Percentiles rank a stretch among this genome's conserved stretches.
These are phyloP conservation scores for Eleusine coracana DNA, from an alignment of 176 grass and related monocot species.

Conservation along the genomic window DNA sequence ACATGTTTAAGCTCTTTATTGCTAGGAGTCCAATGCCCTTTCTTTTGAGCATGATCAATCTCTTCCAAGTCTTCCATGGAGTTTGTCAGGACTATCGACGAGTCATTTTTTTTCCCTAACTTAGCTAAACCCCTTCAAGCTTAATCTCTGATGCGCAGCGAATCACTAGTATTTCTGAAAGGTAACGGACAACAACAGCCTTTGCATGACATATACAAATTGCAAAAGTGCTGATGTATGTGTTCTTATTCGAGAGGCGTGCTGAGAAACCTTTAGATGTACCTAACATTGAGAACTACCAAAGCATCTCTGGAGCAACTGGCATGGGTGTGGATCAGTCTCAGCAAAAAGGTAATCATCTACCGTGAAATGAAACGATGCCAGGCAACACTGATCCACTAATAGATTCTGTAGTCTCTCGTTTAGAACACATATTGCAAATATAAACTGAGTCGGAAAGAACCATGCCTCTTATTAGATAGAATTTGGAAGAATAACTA, in stretches of 20 bases:
- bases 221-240: background rate
- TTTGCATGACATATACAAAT: constrained; percentile 21
- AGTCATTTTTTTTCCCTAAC: background rate
- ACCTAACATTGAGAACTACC: background rate
- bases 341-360: background rate
- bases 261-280: background rate
- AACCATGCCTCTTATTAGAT: background rate
- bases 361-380: background rate
- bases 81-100: background rate
- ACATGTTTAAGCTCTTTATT: constrained; percentile 3
- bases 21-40: constrained; percentile 8
- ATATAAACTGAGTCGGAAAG: background rate
- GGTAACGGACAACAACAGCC: constrained; percentile 26
- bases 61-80: constrained; percentile 11
- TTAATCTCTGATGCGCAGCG: background rate
- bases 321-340: background rate
- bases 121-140: background rate
- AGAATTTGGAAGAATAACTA: background rate
- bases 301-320: background rate
- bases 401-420: background rate
- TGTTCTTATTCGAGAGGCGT: constrained; percentile 13
- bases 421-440: background rate
- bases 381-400: constrained; percentile 8
- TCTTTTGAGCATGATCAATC: constrained; percentile 36
- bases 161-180: background rate